These are phyloP conservation scores for Zizania palustris DNA, from an alignment of 202 grass and related monocot genomes.

Conservation along the genomic window DNA sequence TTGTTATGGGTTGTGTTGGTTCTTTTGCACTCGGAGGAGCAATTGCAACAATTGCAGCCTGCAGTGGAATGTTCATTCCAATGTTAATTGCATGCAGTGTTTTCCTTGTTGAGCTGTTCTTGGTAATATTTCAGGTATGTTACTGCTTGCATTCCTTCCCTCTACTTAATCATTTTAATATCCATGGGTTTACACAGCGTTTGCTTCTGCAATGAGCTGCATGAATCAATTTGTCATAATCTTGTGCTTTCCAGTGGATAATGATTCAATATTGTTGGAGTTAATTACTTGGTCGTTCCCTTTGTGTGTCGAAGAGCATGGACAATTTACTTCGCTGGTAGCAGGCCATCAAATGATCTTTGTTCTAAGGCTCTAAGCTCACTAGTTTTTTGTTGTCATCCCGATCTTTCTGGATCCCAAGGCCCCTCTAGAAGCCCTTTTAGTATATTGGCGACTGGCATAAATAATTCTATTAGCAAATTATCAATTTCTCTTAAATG, in stretches of 20 bases:
- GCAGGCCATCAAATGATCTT: too few relatives aligned
- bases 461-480: not conserved
- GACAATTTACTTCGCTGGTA: not conserved
- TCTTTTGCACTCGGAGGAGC: constrained; percentile 90
- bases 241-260: constrained; percentile 20
- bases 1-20: constrained; percentile 81
- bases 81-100: constrained; percentile 67
- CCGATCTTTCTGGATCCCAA: not conserved
- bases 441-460: constrained; percentile 8
- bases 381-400: constrained; percentile 2
- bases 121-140: constrained; percentile 70
- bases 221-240: constrained; percentile 26
- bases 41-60: constrained; percentile 77
- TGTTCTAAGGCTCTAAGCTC: too few relatives aligned
- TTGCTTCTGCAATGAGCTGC: constrained; percentile 6
- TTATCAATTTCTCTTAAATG: constrained; percentile 4
- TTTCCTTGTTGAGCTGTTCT: constrained; percentile 67
- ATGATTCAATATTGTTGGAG: not conserved
- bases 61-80: constrained; percentile 91
- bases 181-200: not conserved
- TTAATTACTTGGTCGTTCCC: not conserved
- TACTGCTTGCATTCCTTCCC: constrained; percentile 22
- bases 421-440: not conserved
- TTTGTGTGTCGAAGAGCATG: not conserved
- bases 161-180: constrained; percentile 12